Evolutionary conservation across 2,329 filamentous ascomycete genomes (phyloP), one percentile per base, ranked within the genome.

Genomic region (Phoma sp.): DNA sequence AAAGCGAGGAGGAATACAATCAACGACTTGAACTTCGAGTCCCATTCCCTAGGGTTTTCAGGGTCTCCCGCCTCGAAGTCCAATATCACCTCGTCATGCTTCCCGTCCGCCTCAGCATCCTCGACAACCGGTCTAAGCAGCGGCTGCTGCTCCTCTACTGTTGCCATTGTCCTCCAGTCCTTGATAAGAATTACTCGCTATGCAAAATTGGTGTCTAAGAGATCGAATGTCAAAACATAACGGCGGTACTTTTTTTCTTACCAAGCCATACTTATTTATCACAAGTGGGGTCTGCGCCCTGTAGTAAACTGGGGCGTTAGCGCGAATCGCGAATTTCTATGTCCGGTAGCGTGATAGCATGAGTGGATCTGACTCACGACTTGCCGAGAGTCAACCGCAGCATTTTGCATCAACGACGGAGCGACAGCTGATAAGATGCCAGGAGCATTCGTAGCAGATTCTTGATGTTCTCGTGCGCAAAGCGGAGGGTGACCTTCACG

Each of bases 41-140:
- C 60, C 73, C 73, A 75, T 37, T 74, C 63, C 35, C 61, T 55
- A 6, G 72, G 72, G 43, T 73, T 63, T 31, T 73, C 69, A 45
- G 55, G 53, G 51, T 74, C 71, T 32, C 64, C 55, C 21, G 61
- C 58, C 21, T 73, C 65, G 46, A 74, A 74, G 39, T 70, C 68
- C 15, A 69, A 52, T 13, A 64, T 67, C 29, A 58, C 55, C 43
- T 65, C 62, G 25, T 63, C 57, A 51, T 61, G 59, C 44, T 63
- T 64, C 7, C 45, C 33, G 24, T 55, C 60, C 32, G 58, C 52
- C 29, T 62, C 60, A 19, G 54, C 47, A 27, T 65, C 62, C 17
- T 64, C 61, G 19, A 64, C 55, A 35, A 64, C 48, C 12, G 66
- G 62, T 15, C 60, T 54, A 12, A 72, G 68, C 60, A 72, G 53